Evolutionary conservation across 768 basidiomycete species (phyloP).

Genomic region (Amanita phalloides): DNA sequence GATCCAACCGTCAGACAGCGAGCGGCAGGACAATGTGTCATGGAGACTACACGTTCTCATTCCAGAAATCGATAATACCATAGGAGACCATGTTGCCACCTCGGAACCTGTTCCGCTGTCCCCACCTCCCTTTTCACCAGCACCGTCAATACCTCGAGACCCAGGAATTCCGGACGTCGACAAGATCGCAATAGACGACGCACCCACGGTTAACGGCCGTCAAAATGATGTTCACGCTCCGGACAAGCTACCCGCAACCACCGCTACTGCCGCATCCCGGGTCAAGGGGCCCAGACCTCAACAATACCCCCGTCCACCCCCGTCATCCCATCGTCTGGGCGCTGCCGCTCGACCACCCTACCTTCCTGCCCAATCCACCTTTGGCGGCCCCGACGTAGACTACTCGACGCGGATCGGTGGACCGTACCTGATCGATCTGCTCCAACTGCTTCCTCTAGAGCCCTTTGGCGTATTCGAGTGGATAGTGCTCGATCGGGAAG

Average conservation of each 20-base stretch:
- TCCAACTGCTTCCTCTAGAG: conserved; percentile 48
- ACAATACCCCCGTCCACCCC: conserved; percentile 29
- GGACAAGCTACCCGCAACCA: background rate
- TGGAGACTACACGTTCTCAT: conserved; percentile 5
- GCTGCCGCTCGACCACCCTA: conserved; percentile 43
- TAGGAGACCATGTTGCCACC: background rate
- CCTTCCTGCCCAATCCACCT: conserved; percentile 36
- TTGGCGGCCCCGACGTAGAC: conserved; percentile 33
- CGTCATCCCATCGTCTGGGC: conserved; percentile 31
- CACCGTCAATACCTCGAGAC: too few species aligned
- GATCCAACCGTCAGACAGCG: background rate
- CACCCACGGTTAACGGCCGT: background rate
- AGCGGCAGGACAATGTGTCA: background rate
- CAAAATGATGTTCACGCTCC: background rate
- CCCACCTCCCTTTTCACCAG: background rate
- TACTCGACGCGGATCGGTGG: conserved; percentile 63
- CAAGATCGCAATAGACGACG: background rate
- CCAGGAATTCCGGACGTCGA: too few species aligned
- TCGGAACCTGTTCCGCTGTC: background rate
- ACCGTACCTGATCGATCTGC: conserved; percentile 51
- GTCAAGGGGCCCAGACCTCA: conserved; percentile 5
- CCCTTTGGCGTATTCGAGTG: conserved; percentile 58
- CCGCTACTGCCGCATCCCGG: conserved; percentile 6
- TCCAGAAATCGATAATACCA: background rate
- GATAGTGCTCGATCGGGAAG: conserved; percentile 62